Evolutionary conservation across 2,329 filamentous ascomycete genomes (phyloP).

Genomic region (Diaporthe capsici): DNA sequence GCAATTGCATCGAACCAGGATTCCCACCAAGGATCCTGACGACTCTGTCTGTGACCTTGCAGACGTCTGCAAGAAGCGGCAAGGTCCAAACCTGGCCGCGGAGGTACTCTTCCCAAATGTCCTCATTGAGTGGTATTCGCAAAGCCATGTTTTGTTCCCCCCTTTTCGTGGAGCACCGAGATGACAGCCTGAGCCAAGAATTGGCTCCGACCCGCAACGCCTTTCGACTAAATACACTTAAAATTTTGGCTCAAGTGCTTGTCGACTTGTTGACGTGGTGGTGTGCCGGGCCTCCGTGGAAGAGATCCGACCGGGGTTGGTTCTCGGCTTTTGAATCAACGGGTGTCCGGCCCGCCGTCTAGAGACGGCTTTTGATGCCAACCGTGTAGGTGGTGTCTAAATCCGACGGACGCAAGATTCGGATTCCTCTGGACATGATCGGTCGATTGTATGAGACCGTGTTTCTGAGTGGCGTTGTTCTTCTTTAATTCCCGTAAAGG

Average conservation of each 20-base stretch:
- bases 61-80: neutral
- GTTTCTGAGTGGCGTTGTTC: neutral
- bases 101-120: neutral
- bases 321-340: neutral
- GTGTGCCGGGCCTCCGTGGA: neutral
- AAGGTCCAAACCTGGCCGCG: neutral
- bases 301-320: neutral
- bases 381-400: neutral
- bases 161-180: neutral
- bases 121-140: neutral
- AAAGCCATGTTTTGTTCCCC: neutral
- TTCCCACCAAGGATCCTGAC: neutral
- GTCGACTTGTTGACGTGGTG: neutral
- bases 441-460: neutral
- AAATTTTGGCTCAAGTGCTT: too few relatives aligned
- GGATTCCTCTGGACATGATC: neutral
- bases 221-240: too few relatives aligned
- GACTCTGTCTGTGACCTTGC: conserved; percentile 1
- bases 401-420: neutral
- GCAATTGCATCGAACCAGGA: conserved; percentile 5
- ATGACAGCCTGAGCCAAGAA: neutral
- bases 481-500: too few relatives aligned
- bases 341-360: neutral
- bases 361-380: neutral
- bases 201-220: too few relatives aligned